Base-by-base conservation (phyloP, 257 asterid genomes). In the Primulina tabacum region DNA sequence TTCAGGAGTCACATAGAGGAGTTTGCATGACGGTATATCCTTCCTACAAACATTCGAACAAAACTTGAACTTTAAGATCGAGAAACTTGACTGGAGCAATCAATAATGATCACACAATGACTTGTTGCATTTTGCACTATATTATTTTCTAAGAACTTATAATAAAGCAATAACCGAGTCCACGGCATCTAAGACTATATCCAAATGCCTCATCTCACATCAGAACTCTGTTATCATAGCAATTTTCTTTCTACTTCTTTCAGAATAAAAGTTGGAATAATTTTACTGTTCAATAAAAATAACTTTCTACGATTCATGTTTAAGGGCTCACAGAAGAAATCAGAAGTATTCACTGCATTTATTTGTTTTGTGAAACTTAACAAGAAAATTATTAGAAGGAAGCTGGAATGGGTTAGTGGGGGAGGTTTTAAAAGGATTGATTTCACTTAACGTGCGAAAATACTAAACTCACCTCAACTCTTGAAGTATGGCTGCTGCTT, bases 1-100 rank as follows among this genome's bases (percentile, higher is more conserved):
- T 84, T 94, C 99, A 38, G 99, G 99, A 67, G 99, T 94, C 76
- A 88, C 95, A 76, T 94, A 91, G 62, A 94, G 89, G 68, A 94
- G 99, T 85, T 90, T 94, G 77, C 97, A 94, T 17, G 96, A 87
- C 66, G 99, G 99, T 32, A 66, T 77, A 68, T 89, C 97, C 81
- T 85, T 89, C 95, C 99, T 94, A 67, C 40, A 85, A 75, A 75
- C 53, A 70, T 73, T 68, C 56, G 73, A 64, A 75, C 10, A 56
- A 69, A 47, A 67, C 18, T 18, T 33, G 43, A 33, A 69, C 14
- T 8, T 66, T 60, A 59, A 65, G 40, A 77, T 69, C 59, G 61
- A 58, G 38, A 12, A 58, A 58, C 62, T 64, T 16, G 40, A 4
- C 29, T 61, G 72, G 34, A 32, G 34, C 70, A 69, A 72, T 37